Base-by-base conservation (phyloP, 2,329 filamentous ascomycete species). In the Exophiala sp. region DNA sequence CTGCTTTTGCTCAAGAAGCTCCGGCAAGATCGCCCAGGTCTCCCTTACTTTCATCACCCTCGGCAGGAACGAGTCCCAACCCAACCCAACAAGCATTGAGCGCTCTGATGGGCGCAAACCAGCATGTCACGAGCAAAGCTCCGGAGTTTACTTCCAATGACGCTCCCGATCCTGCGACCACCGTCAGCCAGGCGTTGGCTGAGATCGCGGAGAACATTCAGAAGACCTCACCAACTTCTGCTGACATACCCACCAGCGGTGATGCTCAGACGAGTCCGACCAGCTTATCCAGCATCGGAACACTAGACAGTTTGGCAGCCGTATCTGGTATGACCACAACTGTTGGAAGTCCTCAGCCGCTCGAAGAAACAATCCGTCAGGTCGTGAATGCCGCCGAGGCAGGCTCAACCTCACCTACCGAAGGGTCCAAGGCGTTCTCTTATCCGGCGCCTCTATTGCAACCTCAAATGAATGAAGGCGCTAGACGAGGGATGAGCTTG, bases 401-500 rank as follows among this genome's bases (percentile, higher is more conserved):
- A 50, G 71, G 75, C 51, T 71, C 71, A 51, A 67, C 69, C 33
- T 66, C 72, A 33, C 66, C 69, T 14, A 65, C 66, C 32, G 71
- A 72, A 47, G 69, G 65, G 34, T 80, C 77, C 62, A 83, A 83
- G 64, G 76, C 83, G 8, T 82, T 83, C 62, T 84, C 83, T n/a
- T 86, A 84, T 66, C 83, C 83, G 6, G 79, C 82, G 48, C 82
- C 81, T n/a, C 72, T 77, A 55, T 69, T 74, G 35, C 69, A 70
- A 49, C 75, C 69, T 63, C 71, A 63, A 60, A 71, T 78, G 39
- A 75, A 73, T 50, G 79, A 81, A 53, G 72, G 68, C 56, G 75
- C 79, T 9, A 72, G 77, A 48, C 76, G 82, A 60, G 80, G 81
- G 52, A 78, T 84, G 71, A 85, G 82, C 64, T 69, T 83, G 54